Base-by-base conservation (phyloP, 306 rosid species). In the Rosa lucieae region DNA sequence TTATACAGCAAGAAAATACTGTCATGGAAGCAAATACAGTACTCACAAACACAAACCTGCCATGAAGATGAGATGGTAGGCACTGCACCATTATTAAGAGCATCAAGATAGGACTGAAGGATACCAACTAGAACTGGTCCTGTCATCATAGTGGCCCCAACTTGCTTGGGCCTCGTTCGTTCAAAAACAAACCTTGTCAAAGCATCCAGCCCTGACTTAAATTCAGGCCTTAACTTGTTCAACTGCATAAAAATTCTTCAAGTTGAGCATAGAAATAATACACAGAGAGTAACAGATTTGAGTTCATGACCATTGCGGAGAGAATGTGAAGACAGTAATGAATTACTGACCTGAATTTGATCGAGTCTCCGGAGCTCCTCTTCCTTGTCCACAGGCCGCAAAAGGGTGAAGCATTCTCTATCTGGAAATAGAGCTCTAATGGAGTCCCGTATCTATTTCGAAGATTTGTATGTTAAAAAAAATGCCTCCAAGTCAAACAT, bases 1-100 rank as follows among this genome's bases (percentile, higher is more conserved):
- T 37, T 21, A 53, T 10, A 58, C 8, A 10, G 70, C 39, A 14
- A n/a, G 61, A 40, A 53, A 67, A 65, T 55, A 3, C 3, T 3
- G 2, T 8, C 40, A 48, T 9, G 9, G 61, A 49, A 72, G 29
- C 18, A 52, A 62, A 80, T 35, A 74, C 0, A 53, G 1, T 13
- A 35, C 69, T 40, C 3, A 58, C 6, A 17, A n/a, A 65, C 10
- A 87, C 84, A 58, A 72, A 91, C 99, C 99, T 96, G 98, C 99
- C 99, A 96, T 26, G 99, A 93, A 78, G 98, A 96, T 75, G 95
- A 84, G 85, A 96, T 93, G 46, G 94, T 85, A 59, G 99, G 99
- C 82, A 96, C 99, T 3, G 99, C 99, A 84, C 99, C 99, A 68
- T 90, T 88, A 81, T 96, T 96, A 51, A 96, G 89, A 32, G 99